Conservation (phyloP, 495 filamentous ascomycete species). For the Penicillium pulvis region DNA sequence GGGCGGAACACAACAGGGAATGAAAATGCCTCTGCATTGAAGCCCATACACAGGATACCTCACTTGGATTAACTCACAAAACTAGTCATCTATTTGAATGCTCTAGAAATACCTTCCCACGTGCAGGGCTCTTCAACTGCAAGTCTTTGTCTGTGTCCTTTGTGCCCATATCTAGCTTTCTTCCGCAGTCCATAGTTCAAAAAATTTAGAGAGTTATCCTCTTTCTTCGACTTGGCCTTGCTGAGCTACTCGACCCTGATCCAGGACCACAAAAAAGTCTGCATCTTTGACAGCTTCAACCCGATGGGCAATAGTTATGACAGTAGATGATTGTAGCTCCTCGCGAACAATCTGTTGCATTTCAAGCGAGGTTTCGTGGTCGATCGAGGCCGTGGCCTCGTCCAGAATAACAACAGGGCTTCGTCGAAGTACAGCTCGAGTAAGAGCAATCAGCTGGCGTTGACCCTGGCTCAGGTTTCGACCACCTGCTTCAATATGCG, state of each 20-base stretch:
- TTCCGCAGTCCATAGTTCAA: too few relatives aligned
- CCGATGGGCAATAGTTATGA: conserved; percentile 86
- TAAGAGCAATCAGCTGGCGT: conserved; percentile 61
- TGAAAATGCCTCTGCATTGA: too few relatives aligned
- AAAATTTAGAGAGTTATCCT: too few relatives aligned
- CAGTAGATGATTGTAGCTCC: conserved; percentile 75
- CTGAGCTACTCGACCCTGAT: conserved; percentile 57
- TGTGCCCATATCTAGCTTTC: too few relatives aligned
- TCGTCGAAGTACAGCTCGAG: conserved; percentile 58
- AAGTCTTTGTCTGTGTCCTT: too few relatives aligned
- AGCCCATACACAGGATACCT: too few relatives aligned
- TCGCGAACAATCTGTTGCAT: conserved; percentile 76
- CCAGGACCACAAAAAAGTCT: conserved; percentile 70
- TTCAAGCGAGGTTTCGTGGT: conserved; percentile 71
- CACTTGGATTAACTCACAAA: too few relatives aligned
- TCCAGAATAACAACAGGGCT: conserved; percentile 66
- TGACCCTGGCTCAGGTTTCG: conserved; percentile 63
- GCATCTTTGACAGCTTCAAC: conserved; percentile 78
- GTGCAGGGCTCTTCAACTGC: too few relatives aligned
- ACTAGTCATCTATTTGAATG: too few relatives aligned
- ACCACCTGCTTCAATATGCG: conserved; percentile 59
- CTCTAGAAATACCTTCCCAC: too few relatives aligned
- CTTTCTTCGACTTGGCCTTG: conserved; percentile 32
- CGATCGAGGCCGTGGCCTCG: conserved; percentile 86
- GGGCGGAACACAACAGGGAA: too few relatives aligned